These are phyloP conservation scores for Penicillium atrosanguineum DNA, from an alignment of 495 filamentous ascomycete genomes.

Conservation along the genomic window DNA sequence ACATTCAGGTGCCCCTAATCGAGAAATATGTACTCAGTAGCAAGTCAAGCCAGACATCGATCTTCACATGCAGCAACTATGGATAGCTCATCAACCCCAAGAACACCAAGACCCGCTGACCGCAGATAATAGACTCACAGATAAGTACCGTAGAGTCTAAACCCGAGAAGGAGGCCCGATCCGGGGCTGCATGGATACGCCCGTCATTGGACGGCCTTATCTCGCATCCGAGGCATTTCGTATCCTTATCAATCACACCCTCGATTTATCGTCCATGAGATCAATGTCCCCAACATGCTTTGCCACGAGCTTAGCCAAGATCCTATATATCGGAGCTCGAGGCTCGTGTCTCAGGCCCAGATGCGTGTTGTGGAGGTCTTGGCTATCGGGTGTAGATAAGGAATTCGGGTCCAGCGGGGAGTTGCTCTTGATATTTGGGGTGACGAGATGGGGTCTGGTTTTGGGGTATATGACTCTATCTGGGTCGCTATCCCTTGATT, in stretches of 20 bases:
- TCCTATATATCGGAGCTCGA: neutral
- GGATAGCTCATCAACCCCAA: too few species aligned
- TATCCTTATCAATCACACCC: slow-evolving; percentile 10
- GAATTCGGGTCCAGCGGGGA: neutral
- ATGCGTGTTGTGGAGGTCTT: slow-evolving; percentile 4
- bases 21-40: too few species aligned
- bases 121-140: neutral
- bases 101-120: neutral
- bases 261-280: slow-evolving; percentile 1
- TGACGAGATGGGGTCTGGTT: neutral
- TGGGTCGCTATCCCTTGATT: too few species aligned
- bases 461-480: neutral
- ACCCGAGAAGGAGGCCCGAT: slow-evolving; percentile 17
- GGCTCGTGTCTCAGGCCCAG: neutral
- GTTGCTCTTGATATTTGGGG: neutral
- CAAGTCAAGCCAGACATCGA: too few species aligned
- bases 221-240: neutral
- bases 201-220: slow-evolving; percentile 14
- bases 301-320: neutral
- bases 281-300: neutral
- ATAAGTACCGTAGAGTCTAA: slow-evolving; percentile 14
- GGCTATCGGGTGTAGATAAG: slow-evolving; percentile 11
- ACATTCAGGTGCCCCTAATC: too few species aligned
- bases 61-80: too few species aligned
- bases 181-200: slow-evolving; percentile 3